Evolutionary conservation across 495 filamentous ascomycete genomes (phyloP).

Genomic region (Xylaria telfairii): DNA sequence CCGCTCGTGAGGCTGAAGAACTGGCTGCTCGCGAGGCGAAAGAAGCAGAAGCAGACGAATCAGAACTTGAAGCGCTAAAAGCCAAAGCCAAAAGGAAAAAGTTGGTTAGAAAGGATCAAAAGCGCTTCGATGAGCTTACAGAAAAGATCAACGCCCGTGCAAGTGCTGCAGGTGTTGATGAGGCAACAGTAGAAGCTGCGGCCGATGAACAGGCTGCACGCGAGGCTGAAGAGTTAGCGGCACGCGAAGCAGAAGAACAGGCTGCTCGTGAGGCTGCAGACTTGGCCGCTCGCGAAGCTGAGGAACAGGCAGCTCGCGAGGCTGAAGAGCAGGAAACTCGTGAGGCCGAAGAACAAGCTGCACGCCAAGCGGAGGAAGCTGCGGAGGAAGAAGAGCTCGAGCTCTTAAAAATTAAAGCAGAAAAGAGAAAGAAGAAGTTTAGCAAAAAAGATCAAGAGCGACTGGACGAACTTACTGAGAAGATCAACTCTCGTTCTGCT

Average conservation of each 20-base stretch:
- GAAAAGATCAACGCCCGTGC: conserved; percentile 40
- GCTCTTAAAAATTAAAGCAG: conserved; percentile 20
- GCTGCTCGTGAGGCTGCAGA: conserved; percentile 38
- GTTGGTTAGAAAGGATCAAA: conserved; percentile 28
- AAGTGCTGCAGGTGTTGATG: neutral
- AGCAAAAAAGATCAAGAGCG: conserved; percentile 36
- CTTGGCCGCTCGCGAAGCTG: conserved; percentile 25
- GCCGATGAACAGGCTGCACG: conserved; percentile 30
- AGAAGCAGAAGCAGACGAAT: conserved; percentile 27
- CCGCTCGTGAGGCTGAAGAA: conserved; percentile 28
- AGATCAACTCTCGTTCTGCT: conserved; percentile 37
- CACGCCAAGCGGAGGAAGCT: conserved; percentile 38
- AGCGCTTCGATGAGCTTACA: conserved; percentile 47
- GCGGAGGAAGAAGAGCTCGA: conserved; percentile 35
- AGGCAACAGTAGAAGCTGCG: conserved; percentile 23
- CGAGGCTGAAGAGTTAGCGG: conserved; percentile 44
- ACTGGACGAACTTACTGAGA: conserved; percentile 45
- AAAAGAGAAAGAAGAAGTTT: conserved; percentile 20
- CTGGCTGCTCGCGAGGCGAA: conserved; percentile 10
- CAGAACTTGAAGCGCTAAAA: conserved; percentile 32
- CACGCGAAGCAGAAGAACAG: conserved; percentile 33
- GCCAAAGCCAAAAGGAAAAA: conserved; percentile 20
- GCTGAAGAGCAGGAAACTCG: conserved; percentile 31
- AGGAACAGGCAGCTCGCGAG: conserved; percentile 6
- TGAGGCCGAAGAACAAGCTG: conserved; percentile 26